Conservation (phyloP, 345 rosid genomes). For the Aurinia saxatilis region DNA sequence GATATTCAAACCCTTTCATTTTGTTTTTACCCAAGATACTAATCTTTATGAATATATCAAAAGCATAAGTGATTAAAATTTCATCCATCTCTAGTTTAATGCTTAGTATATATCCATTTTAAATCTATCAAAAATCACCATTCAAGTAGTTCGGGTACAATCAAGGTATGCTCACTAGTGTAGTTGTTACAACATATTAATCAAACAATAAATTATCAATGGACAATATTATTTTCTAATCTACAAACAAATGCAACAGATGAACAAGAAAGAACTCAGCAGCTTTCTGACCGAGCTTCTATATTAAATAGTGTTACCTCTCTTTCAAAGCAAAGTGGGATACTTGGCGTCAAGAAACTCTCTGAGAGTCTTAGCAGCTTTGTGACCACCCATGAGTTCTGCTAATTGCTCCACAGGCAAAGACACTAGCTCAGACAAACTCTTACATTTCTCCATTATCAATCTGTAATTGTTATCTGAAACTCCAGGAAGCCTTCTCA, state of each 20-base stretch:
- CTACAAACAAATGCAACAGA: constrained; percentile 7
- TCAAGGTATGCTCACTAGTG: neutral
- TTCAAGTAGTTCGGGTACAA: neutral
- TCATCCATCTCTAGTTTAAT: too few relatives aligned
- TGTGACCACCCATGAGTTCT: constrained; percentile 83
- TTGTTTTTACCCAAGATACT: too few relatives aligned
- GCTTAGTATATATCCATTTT: neutral
- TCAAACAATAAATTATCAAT: constrained; percentile 1
- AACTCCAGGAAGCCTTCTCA: constrained; percentile 90
- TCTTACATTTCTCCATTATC: constrained; percentile 84
- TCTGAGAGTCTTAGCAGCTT: constrained; percentile 70
- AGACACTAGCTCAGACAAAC: constrained; percentile 72
- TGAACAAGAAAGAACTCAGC: neutral
- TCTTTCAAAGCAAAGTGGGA: constrained; percentile 59
- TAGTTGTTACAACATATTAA: constrained; percentile 4
- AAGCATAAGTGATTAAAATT: too few relatives aligned
- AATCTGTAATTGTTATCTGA: constrained; percentile 77
- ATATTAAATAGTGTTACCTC: neutral
- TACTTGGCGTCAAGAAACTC: constrained; percentile 93
- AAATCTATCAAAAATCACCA: neutral
- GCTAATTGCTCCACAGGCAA: constrained; percentile 61
- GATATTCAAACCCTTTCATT: too few relatives aligned
- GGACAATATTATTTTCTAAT: neutral
- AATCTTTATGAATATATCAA: too few relatives aligned
- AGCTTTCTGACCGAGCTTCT: neutral